Base-by-base conservation (phyloP, 306 rosid genomes). In the Mimosa pudica region DNA sequence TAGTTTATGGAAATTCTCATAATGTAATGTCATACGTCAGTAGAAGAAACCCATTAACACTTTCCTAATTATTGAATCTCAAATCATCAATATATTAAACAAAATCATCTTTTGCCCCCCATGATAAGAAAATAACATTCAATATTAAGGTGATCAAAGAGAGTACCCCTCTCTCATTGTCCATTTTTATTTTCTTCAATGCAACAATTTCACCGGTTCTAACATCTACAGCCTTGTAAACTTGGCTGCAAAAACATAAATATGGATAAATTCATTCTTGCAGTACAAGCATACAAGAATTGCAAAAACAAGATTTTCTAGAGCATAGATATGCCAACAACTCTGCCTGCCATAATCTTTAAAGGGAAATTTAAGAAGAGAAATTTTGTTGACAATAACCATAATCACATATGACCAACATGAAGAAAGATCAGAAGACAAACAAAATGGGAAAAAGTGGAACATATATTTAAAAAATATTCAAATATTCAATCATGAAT, bases 161-260 rank as follows among this genome's bases (percentile, higher is more conserved):
- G 32, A 73, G 30, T 89, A 89, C 95, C 91, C 96, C 91, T 79
- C 87, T 91, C 84, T 91, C 92, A 35, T 84, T 89, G 84, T 89
- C 96, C 92, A 91, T 91, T 38, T 91, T 87, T 81, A 91, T 89
- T 80, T 85, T 91, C 82, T 91, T 91, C 82, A 91, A 82, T 46
- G 96, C 96, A 84, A 91, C 96, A 77, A 89, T 89, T 84, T 91
- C 92, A 24, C 96, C 96, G 5, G 92, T 89, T 76, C 36, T 81
- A 61, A 76, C 84, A 77, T 91, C 96, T 86, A 77, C 86, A 55
- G 96, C 96, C 91, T 84, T 91, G 77, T 82, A 91, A 55, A 91
- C 96, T 83, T 91, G 92, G 68, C 96, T 90, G 87, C 84, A 82
- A 74, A 73, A 71, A 76, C 24, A 82, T 18, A 64, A 36, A 8